phyloP scores from a whole-genome alignment of 257 asterid species.

The Penstemon newberryi region DNA sequence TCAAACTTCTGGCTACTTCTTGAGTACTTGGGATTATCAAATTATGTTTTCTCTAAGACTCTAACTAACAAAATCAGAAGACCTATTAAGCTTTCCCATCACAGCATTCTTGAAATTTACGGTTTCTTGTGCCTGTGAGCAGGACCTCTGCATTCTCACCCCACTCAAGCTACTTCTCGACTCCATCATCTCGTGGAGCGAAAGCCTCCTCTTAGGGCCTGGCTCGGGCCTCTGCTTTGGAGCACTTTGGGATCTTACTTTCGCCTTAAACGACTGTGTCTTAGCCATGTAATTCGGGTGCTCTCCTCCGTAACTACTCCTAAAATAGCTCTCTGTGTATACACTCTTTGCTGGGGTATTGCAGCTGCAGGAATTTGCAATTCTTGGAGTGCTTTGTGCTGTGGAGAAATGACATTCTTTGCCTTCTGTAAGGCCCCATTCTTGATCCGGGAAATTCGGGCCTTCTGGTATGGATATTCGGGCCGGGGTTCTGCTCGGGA shows the following conservation, averaged over 20 bases:
- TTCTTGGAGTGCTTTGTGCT: slow-evolving; percentile 62
- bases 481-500: slow-evolving; percentile 29
- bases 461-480: slow-evolving; percentile 33
- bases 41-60: not conserved
- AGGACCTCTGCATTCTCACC: slow-evolving; percentile 46
- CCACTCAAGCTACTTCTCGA: slow-evolving; percentile 59
- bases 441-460: slow-evolving; percentile 33
- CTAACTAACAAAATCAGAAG: not conserved
- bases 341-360: slow-evolving; percentile 34
- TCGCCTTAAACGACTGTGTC: slow-evolving; percentile 52
- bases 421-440: slow-evolving; percentile 33
- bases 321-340: not conserved
- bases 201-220: slow-evolving; percentile 39
- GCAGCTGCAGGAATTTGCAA: slow-evolving; percentile 28
- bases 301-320: not conserved
- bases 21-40: not conserved
- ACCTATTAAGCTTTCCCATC: not conserved
- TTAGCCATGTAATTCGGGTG: slow-evolving; percentile 52
- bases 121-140: slow-evolving; percentile 20
- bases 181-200: slow-evolving; percentile 49
- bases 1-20: not conserved
- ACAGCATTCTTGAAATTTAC: not conserved
- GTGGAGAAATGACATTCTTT: slow-evolving; percentile 50
- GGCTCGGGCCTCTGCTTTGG: slow-evolving; percentile 52
- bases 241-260: slow-evolving; percentile 52